phyloP scores from a whole-genome alignment of 345 rosid genomes.

The Hibiscus tridactylites region DNA sequence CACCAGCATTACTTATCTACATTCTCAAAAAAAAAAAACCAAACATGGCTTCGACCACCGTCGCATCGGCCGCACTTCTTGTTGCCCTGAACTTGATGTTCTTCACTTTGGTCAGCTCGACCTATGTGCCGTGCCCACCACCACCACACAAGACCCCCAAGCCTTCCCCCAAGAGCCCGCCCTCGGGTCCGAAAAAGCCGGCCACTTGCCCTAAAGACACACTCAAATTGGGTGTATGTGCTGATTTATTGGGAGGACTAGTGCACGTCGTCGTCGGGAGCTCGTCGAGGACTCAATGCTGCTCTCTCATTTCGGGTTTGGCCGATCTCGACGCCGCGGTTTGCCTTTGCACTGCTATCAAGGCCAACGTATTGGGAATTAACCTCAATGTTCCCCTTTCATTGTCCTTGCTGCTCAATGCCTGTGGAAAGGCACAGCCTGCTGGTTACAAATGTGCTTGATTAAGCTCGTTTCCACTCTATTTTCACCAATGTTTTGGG shows the following conservation, averaged over 20 bases:
- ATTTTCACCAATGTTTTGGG: not conserved
- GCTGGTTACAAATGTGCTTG: constrained; percentile 49
- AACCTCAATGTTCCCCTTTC: constrained; percentile 49
- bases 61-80: constrained; percentile 40
- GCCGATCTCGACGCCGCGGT: constrained; percentile 67
- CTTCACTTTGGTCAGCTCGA: constrained; percentile 54
- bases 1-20: not conserved
- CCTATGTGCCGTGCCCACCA: constrained; percentile 40
- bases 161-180: constrained; percentile 6
- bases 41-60: constrained; percentile 35
- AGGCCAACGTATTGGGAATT: constrained; percentile 52
- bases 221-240: constrained; percentile 59
- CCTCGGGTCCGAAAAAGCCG: not conserved
- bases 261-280: constrained; percentile 39
- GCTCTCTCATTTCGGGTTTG: constrained; percentile 41
- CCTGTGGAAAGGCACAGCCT: constrained; percentile 57
- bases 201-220: constrained; percentile 55
- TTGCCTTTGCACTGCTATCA: constrained; percentile 78
- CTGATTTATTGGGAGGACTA: constrained; percentile 31
- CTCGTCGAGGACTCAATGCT: constrained; percentile 53
- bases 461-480: not conserved
- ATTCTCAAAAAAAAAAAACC: not conserved
- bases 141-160: constrained; percentile 15
- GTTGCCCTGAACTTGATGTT: constrained; percentile 53
- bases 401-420: constrained; percentile 52